Conservation (phyloP, 2,329 filamentous ascomycete species). For the Alternaria burnsii region DNA sequence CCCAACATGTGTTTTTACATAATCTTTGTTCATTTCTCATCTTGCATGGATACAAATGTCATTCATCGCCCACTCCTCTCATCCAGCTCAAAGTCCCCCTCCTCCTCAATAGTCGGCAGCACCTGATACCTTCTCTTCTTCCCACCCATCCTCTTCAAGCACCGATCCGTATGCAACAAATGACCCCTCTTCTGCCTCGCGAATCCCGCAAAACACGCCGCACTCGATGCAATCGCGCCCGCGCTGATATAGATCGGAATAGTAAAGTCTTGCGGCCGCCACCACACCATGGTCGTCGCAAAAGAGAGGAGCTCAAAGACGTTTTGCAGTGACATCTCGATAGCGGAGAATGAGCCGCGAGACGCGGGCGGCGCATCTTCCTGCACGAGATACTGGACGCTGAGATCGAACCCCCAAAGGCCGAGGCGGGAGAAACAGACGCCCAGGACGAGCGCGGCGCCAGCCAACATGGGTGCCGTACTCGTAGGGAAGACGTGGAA, state of each 20-base stretch:
- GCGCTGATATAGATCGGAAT: constrained; percentile 69
- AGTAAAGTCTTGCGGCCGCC: constrained; percentile 69
- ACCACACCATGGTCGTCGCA: constrained; percentile 70
- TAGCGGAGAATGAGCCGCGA: constrained; percentile 73
- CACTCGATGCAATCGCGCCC: constrained; percentile 60
- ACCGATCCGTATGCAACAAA: constrained; percentile 39
- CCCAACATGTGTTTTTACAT: too few relatives aligned
- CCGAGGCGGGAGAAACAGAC: constrained; percentile 55
- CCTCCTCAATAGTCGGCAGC: constrained; percentile 35
- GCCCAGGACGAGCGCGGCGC: constrained; percentile 47
- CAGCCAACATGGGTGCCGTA: constrained; percentile 30
- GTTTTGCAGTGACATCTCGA: constrained; percentile 74
- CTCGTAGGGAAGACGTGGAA: constrained; percentile 36
- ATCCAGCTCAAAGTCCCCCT: constrained; percentile 21
- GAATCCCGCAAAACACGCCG: constrained; percentile 64
- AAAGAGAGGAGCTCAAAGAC: constrained; percentile 74
- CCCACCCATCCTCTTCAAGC: constrained; percentile 27
- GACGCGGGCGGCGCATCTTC: constrained; percentile 50
- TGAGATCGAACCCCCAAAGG: constrained; percentile 59
- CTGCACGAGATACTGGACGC: constrained; percentile 58
- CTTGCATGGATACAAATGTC: not conserved
- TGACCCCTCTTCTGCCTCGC: constrained; percentile 68
- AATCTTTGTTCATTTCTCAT: not conserved
- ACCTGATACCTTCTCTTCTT: constrained; percentile 28
- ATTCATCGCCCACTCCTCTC: not conserved